phyloP scores from a whole-genome alignment of 345 rosid genomes.

The Fremontodendron californicum region DNA sequence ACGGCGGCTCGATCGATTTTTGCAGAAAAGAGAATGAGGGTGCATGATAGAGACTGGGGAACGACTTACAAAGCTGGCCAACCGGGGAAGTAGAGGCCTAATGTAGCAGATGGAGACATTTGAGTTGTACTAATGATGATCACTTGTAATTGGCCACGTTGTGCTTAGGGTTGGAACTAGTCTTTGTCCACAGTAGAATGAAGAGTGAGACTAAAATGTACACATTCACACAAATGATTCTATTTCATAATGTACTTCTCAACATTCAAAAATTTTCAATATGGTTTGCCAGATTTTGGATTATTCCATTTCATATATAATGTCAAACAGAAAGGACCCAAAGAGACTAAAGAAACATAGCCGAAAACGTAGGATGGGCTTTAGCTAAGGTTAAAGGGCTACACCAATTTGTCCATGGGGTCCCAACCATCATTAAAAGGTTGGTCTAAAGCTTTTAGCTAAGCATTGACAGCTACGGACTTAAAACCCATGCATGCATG shows the following conservation, averaged over 20 bases:
- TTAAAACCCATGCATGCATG: background rate
- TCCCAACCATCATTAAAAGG: background rate
- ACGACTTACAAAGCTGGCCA: too few species aligned
- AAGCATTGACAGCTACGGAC: background rate
- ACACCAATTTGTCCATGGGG: background rate
- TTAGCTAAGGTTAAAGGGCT: background rate
- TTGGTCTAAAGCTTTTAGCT: background rate
- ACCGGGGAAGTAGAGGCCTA: too few species aligned
- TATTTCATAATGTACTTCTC: background rate
- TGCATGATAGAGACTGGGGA: too few species aligned
- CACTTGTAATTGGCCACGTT: too few species aligned
- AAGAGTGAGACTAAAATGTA: too few species aligned
- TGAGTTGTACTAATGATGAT: too few species aligned
- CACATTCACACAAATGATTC: background rate
- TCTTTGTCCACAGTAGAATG: too few species aligned
- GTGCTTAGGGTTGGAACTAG: too few species aligned
- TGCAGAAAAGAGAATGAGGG: too few species aligned
- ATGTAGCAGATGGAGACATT: too few species aligned
- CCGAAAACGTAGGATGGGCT: background rate
- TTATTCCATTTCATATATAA: background rate
- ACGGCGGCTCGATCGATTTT: too few species aligned
- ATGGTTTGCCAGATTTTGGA: background rate
- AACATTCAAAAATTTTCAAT: background rate
- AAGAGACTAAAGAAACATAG: background rate
- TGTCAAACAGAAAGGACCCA: background rate